phyloP scores from a whole-genome alignment of 768 basidiomycete genomes.

The Tricholoma terreum region DNA sequence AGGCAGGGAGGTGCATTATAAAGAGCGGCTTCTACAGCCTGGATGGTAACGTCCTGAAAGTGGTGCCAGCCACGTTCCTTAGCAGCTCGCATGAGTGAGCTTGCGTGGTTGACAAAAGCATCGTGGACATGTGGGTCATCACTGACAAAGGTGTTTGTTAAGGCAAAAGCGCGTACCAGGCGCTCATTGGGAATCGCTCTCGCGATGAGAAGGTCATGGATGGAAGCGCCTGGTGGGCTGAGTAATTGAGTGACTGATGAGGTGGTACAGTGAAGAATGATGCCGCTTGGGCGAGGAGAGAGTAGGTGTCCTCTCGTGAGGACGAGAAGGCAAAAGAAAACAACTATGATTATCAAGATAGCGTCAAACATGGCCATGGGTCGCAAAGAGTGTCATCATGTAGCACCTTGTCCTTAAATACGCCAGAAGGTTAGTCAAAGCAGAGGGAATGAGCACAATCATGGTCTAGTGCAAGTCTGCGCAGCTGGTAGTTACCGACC shows the following conservation, averaged over 20 bases:
- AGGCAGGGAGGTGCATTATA: not conserved
- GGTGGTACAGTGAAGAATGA: not conserved
- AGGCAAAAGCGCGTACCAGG: conserved; percentile 29
- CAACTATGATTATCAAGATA: not conserved
- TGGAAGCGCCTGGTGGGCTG: conserved; percentile 9
- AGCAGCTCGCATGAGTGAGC: conserved; percentile 24
- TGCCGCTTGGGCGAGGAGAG: not conserved
- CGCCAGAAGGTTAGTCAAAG: not conserved
- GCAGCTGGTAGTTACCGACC: not conserved
- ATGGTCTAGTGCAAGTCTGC: too few relatives aligned
- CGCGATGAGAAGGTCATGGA: conserved; percentile 21
- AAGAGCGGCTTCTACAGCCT: conserved; percentile 28
- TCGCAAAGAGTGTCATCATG: conserved; percentile 3
- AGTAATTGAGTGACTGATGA: conserved; percentile 5
- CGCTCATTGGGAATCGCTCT: conserved; percentile 36
- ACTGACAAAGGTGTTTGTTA: conserved; percentile 55
- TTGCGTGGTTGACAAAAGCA: conserved; percentile 29
- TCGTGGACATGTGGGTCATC: conserved; percentile 31
- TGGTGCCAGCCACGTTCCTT: conserved; percentile 30
- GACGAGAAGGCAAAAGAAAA: not conserved
- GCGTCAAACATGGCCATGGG: conserved; percentile 4
- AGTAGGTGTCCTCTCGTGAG: not conserved
- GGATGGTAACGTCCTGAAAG: conserved; percentile 27
- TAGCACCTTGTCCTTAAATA: conserved; percentile 1
- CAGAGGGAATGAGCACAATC: too few relatives aligned